Conservation (phyloP, 2,329 filamentous ascomycete species). For the Pseudodiploospora longispora region DNA sequence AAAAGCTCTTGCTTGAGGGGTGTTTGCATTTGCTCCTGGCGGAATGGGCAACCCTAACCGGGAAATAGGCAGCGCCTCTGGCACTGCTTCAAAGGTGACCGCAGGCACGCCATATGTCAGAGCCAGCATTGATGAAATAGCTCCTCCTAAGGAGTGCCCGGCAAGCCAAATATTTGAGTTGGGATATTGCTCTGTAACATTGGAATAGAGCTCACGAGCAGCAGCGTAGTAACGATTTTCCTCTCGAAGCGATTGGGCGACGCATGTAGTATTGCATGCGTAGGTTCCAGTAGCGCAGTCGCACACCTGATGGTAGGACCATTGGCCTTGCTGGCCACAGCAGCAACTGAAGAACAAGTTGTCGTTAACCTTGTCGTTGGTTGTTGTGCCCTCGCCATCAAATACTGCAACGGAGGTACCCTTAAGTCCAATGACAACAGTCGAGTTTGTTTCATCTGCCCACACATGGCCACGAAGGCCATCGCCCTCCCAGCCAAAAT, state of each 20-base stretch:
- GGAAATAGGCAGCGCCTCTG: conserved; percentile 78
- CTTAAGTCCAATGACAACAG: conserved; percentile 86
- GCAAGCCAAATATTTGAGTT: conserved; percentile 78
- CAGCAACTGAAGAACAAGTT: conserved; percentile 98
- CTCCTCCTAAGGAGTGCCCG: conserved; percentile 86
- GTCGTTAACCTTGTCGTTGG: conserved; percentile 95
- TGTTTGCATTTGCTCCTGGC: conserved; percentile 63
- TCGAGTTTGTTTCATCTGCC: conserved; percentile 75
- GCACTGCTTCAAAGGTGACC: conserved; percentile 90
- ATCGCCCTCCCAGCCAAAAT: conserved; percentile 89
- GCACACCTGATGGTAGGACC: conserved; percentile 85
- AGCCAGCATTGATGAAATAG: conserved; percentile 79
- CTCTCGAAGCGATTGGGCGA: conserved; percentile 62
- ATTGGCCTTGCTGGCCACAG: conserved; percentile 86
- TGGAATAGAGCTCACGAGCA: conserved; percentile 81
- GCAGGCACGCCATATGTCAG: conserved; percentile 84
- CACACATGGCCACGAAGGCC: conserved; percentile 90
- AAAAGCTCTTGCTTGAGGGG: conserved; percentile 61
- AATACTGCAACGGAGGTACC: conserved; percentile 86
- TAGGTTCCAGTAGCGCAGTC: conserved; percentile 84
- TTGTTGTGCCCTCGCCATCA: conserved; percentile 93
- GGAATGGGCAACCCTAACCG: conserved; percentile 80
- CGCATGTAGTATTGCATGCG: conserved; percentile 86
- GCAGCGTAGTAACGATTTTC: conserved; percentile 92
- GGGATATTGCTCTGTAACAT: conserved; percentile 84